These are phyloP conservation scores for Trifolium subterraneum DNA, from an alignment of 306 rosid species.

Conservation along the genomic window DNA sequence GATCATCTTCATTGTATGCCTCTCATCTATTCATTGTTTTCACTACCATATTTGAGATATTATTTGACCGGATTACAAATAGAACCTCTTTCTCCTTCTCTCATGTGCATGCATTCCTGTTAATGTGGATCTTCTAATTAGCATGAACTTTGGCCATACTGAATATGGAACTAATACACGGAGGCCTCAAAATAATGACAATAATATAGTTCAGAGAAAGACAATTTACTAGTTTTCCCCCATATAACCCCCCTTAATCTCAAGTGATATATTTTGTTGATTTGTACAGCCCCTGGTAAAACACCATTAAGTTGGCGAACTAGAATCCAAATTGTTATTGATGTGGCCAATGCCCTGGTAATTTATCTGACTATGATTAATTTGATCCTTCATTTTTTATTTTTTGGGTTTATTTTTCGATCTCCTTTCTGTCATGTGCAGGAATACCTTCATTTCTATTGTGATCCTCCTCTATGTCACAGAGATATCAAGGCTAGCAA, in stretches of 20 bases:
- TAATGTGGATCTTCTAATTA: constrained; percentile 29
- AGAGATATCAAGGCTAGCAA: constrained; percentile 98
- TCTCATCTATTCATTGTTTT: constrained; percentile 44
- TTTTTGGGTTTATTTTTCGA: constrained; percentile 18
- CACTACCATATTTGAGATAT: constrained; percentile 12
- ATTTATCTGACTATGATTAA: constrained; percentile 36
- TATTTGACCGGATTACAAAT: constrained; percentile 23
- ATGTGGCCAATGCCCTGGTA: constrained; percentile 98
- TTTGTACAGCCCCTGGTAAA: constrained; percentile 72
- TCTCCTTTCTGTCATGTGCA: constrained; percentile 51
- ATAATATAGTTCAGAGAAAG: constrained; percentile 16
- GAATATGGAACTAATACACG: constrained; percentile 4
- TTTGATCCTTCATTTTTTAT: constrained; percentile 14
- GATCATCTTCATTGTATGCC: constrained; percentile 97
- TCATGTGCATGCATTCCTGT: constrained; percentile 1
- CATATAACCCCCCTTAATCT: constrained; percentile 33
- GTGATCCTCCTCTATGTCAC: constrained; percentile 96
- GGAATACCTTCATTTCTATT: constrained; percentile 98
- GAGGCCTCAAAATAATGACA: constrained; percentile 1
- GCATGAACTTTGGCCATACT: constrained; percentile 16
- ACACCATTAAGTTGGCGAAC: constrained; percentile 85
- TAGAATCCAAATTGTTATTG: constrained; percentile 90
- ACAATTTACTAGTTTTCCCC: constrained; percentile 27
- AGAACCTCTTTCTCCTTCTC: constrained; percentile 9
- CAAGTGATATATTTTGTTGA: constrained; percentile 30